Conservation (phyloP, 805 yeast species). For the Kodamaea lidongshanica region DNA sequence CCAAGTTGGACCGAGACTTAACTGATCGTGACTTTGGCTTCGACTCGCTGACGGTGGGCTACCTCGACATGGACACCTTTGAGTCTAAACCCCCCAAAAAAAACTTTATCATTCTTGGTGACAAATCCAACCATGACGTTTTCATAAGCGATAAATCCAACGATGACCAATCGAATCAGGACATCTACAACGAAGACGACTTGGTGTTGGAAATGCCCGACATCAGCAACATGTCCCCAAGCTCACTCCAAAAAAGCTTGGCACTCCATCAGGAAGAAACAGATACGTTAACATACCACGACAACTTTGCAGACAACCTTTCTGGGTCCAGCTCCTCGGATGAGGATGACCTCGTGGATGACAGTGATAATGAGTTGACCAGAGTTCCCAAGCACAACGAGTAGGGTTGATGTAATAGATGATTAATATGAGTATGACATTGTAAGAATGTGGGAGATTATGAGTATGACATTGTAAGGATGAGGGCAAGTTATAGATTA, state of each 20-base stretch:
- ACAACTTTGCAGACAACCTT: slow-evolving; percentile 31
- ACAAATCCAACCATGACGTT: slow-evolving; percentile 27
- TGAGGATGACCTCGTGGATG: slow-evolving; percentile 20
- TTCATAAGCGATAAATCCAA: slow-evolving; percentile 21
- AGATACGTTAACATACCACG: slow-evolving; percentile 14
- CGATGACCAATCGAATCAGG: slow-evolving; percentile 21
- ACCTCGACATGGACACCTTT: slow-evolving; percentile 31
- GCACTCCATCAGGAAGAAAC: slow-evolving; percentile 9
- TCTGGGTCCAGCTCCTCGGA: slow-evolving; percentile 43
- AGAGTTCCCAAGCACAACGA: slow-evolving; percentile 23
- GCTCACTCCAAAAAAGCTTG: slow-evolving; percentile 21
- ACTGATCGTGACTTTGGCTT: slow-evolving; percentile 16
- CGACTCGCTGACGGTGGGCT: slow-evolving; percentile 33
- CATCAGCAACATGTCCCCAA: slow-evolving; percentile 31
- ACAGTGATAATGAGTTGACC: slow-evolving; percentile 31
- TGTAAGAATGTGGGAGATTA: too few species aligned
- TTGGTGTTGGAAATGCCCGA: slow-evolving; percentile 12
- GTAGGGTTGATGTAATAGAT: slow-evolving; percentile 1
- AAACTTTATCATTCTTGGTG: slow-evolving; percentile 29
- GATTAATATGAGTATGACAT: too few species aligned
- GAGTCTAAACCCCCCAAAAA: slow-evolving; percentile 19
- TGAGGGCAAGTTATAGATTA: too few species aligned
- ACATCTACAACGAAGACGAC: slow-evolving; percentile 5
- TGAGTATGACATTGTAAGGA: too few species aligned
- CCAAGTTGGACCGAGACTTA: slow-evolving; percentile 7